Base-by-base conservation (phyloP, 305 asterid species). In the Fraxinus latifolia region DNA sequence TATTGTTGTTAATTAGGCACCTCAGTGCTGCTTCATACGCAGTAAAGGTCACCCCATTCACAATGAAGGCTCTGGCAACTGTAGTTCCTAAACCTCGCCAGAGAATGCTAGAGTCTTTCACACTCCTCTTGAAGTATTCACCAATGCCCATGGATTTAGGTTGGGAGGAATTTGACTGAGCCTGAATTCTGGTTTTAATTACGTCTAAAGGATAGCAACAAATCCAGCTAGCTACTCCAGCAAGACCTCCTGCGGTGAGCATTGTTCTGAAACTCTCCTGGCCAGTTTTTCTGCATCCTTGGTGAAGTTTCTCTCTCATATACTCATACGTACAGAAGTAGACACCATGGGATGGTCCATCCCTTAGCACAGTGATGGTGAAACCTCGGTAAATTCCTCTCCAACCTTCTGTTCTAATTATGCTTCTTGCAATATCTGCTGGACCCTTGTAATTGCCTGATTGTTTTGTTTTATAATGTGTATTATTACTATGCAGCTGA, bases 31-130 rank as follows among this genome's bases (percentile, higher is more conserved):
- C 86, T 89, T 94, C 98, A 78, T 95, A 92, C 8, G 95, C 93
- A 21, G 92, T 83, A 80, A 95, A 95, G 55, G 91, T 87, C 14
- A 91, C 91, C 5, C 95, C 97, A 67, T 94, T 91, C 76, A 91
- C 97, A 0, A 95, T 55, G 36, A 95, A 92, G 3, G 98, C 97
- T 88, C 98, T 83, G 6, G 91, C 79, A 37, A 91, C 84, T 0
- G 99, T 84, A 3, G 91, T 88, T 79, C 98, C 97, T 14, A 93
- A 32, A 17, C 99, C 99, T 74, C 98, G 89, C 94, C 97, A 92
- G 44, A 93, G 82, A 83, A 90, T 88, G 15, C 31, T 7, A 19
- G 87, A 84, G 9, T 93, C 97, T 60, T 83, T 79, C 27, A 67
- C 80, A 1, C 92, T 90, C 19, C 14, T 81, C 37, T 82, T 79